Conservation (phyloP, 208 protist genomes). For the Borovskyia barvae region DNA sequence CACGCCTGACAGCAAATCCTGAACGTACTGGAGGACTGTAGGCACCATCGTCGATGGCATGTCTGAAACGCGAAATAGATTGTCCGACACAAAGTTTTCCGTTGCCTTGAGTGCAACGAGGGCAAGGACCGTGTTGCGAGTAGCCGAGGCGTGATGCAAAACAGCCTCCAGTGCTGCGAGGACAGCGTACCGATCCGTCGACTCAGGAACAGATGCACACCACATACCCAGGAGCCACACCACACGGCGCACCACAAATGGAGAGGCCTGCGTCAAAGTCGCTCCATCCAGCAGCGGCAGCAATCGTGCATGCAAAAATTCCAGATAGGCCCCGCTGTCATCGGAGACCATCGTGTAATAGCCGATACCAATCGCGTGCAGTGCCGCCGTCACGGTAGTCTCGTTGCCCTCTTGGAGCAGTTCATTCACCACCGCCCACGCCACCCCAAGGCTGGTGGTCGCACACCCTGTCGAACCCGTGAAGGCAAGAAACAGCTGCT, state of each 20-base stretch:
- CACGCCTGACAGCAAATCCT: constrained; percentile 45
- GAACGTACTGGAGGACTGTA: constrained; percentile 43
- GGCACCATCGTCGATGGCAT: constrained; percentile 41
- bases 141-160: constrained; percentile 24
- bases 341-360: constrained; percentile 72
- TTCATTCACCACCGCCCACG: constrained; percentile 57
- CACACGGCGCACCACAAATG: constrained; percentile 71
- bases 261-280: constrained; percentile 14
- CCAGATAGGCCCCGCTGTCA: constrained; percentile 38
- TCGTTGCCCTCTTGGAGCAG: constrained; percentile 42
- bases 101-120: constrained; percentile 52
- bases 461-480: constrained; percentile 57
- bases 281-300: constrained; percentile 56
- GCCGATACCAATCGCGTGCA: constrained; percentile 84
- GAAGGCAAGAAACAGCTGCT: constrained; percentile 75
- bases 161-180: constrained; percentile 54
- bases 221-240: constrained; percentile 89
- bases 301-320: constrained; percentile 49
- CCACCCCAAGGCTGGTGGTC: constrained; percentile 13
- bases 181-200: constrained; percentile 32
- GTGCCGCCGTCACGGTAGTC: constrained; percentile 51
- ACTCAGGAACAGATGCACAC: constrained; percentile 63
- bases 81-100: constrained; percentile 70
- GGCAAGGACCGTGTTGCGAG: constrained; percentile 34
- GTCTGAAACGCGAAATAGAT: constrained; percentile 48